These are phyloP conservation scores for Rostrohypoxylon terebratum DNA, from an alignment of 495 filamentous ascomycete genomes.

Conservation along the genomic window DNA sequence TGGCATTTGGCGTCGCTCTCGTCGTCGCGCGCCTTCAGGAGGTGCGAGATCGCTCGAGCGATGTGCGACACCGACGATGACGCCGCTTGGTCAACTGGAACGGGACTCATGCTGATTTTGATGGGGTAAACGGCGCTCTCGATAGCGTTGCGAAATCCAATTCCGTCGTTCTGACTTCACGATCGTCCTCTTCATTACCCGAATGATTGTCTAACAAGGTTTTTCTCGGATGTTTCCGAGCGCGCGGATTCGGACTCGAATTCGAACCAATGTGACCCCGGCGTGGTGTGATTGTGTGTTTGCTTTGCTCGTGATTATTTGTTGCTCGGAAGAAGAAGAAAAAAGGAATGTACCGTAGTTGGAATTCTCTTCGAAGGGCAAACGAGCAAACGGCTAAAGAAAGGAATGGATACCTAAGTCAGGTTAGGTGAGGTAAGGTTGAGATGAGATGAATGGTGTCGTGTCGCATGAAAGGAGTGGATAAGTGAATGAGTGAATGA, in stretches of 20 bases:
- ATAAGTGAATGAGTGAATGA: not conserved
- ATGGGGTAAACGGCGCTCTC: not conserved
- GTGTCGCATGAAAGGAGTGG: too few species aligned
- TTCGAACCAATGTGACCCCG: not conserved
- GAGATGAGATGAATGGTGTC: not conserved
- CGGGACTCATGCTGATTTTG: conserved; percentile 31
- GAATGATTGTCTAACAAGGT: not conserved
- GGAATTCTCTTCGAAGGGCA: not conserved
- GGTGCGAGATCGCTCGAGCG: conserved; percentile 31
- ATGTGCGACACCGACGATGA: conserved; percentile 25
- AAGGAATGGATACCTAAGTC: not conserved
- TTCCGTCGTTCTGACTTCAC: conserved; percentile 13
- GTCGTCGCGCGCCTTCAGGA: conserved; percentile 29
- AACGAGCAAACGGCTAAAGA: not conserved
- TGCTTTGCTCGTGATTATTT: not conserved
- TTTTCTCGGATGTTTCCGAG: conserved; percentile 30
- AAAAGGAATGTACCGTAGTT: conserved; percentile 25
- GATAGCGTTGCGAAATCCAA: conserved; percentile 9
- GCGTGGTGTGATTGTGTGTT: conserved; percentile 7
- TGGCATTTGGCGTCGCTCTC: conserved; percentile 40
- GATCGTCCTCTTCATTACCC: conserved; percentile 34
- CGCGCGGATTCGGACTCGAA: not conserved
- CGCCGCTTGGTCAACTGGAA: conserved; percentile 26
- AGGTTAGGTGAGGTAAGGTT: not conserved
- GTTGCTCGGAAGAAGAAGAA: conserved; percentile 13